A percentile compares a stretch with the other conserved stretches of the same genome.
phyloP scores from a whole-genome alignment of 225 moss, liverwort and hornwort genomes.

The Sphagnum contortum region DNA sequence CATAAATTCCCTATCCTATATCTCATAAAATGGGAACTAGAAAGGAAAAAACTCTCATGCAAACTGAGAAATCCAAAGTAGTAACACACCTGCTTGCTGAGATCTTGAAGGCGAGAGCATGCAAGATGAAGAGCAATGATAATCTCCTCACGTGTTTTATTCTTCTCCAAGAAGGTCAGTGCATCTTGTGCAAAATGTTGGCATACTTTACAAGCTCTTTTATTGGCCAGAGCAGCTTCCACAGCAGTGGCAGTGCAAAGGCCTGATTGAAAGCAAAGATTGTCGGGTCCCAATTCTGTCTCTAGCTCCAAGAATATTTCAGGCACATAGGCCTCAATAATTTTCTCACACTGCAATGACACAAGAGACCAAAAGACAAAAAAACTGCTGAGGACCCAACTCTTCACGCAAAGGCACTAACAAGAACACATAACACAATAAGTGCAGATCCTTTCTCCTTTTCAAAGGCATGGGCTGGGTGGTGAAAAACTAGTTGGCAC shows the following conservation, averaged over 20 bases:
- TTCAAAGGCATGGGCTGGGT: too few species aligned
- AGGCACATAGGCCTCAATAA: slow-evolving; percentile 24
- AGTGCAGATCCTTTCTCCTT: too few species aligned
- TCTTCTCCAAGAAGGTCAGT: slow-evolving; percentile 17
- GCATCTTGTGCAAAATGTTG: slow-evolving; percentile 26
- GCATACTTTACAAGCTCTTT: slow-evolving; percentile 22
- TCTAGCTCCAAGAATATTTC: slow-evolving; percentile 15
- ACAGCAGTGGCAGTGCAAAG: slow-evolving; percentile 9
- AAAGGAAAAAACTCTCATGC: too few species aligned
- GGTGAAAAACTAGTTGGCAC: not conserved
- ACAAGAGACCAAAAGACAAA: not conserved
- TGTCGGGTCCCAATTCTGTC: slow-evolving; percentile 18
- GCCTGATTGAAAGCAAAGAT: slow-evolving; percentile 15
- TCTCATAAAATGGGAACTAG: not conserved
- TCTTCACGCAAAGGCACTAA: too few species aligned
- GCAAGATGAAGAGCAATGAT: slow-evolving; percentile 28
- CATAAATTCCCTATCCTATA: not conserved
- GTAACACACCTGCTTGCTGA: slow-evolving; percentile 56
- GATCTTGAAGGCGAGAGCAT: slow-evolving; percentile 59
- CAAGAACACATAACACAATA: too few species aligned
- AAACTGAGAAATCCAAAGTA: not conserved
- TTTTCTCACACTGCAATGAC: slow-evolving; percentile 17
- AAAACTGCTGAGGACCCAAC: too few species aligned
- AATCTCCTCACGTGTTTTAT: slow-evolving; percentile 16
- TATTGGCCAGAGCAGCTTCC: not conserved